Percentiles rank a stretch among this genome's conserved stretches.
phyloP scores from a whole-genome alignment of 1,284 basidiomycete genomes.

The Naganishia liquefaciens region DNA sequence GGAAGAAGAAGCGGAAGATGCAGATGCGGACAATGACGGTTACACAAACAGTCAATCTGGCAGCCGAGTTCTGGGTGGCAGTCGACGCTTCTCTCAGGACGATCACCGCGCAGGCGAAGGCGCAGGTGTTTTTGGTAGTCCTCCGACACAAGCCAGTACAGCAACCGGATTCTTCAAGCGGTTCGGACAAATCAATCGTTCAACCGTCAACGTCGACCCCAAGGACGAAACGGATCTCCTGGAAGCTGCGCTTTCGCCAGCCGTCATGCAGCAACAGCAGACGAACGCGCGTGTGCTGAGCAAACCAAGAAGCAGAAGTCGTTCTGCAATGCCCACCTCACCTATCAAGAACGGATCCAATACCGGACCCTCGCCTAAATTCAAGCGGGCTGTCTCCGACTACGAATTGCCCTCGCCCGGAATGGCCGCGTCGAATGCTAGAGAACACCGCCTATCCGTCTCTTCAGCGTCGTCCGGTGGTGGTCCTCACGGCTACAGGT shows the following conservation, averaged over 20 bases:
- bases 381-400: conserved; percentile 23
- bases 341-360: conserved; percentile 23
- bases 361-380: conserved; percentile 13
- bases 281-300: conserved; percentile 11
- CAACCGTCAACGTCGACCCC: conserved; percentile 2
- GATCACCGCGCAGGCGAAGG: neutral
- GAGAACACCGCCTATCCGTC: conserved; percentile 45
- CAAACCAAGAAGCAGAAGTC: conserved; percentile 20
- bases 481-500: conserved; percentile 10
- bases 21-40: conserved; percentile 56
- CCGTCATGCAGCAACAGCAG: conserved; percentile 32
- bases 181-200: conserved; percentile 3
- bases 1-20: conserved; percentile 64
- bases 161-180: conserved; percentile 21
- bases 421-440: conserved; percentile 9
- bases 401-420: conserved; percentile 22
- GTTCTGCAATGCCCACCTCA: neutral
- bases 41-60: conserved; percentile 42
- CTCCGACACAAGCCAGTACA: neutral
- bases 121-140: neutral
- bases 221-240: conserved; percentile 48
- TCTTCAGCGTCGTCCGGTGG: conserved; percentile 45
- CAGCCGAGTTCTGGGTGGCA: conserved; percentile 1
- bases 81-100: conserved; percentile 16
- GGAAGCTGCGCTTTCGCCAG: conserved; percentile 45